Percentiles rank a stretch among this genome's conserved stretches.
Conservation (phyloP, 331 rosid genomes). For the Acacia pycnantha region DNA sequence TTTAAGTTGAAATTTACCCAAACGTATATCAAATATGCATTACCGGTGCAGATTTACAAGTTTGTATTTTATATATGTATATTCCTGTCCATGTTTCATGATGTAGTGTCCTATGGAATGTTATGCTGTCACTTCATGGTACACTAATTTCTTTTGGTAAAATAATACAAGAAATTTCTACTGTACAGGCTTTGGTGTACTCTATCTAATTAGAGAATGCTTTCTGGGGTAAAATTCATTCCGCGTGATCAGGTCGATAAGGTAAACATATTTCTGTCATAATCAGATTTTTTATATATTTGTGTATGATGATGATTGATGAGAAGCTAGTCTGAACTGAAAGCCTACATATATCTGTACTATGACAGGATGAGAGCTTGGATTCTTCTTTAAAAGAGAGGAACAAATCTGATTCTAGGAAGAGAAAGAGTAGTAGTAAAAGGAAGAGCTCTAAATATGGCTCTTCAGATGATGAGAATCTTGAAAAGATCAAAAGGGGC, state of each 20-base stretch:
- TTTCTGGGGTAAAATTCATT: conserved; percentile 77
- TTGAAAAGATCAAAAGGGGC: conserved; percentile 45
- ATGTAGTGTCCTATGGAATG: not conserved
- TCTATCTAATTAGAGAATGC: conserved; percentile 37
- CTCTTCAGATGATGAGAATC: conserved; percentile 61
- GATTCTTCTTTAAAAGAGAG: conserved; percentile 38
- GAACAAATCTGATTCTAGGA: conserved; percentile 37
- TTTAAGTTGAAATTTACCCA: not conserved
- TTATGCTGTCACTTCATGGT: not conserved
- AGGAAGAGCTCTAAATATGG: conserved; percentile 41
- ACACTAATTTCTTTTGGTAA: not conserved
- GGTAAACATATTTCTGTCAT: conserved; percentile 22
- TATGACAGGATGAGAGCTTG: conserved; percentile 39
- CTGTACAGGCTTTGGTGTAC: conserved; percentile 22
- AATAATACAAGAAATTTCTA: not conserved
- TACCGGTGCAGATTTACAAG: not conserved
- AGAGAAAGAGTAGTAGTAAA: conserved; percentile 39
- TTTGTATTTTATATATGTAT: not conserved
- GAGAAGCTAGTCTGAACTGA: not conserved
- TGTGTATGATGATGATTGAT: not conserved
- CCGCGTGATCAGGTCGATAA: conserved; percentile 64
- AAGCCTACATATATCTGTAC: not conserved
- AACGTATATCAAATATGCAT: too few relatives aligned
- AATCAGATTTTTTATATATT: not conserved
- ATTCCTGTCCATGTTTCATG: not conserved